These are phyloP conservation scores for Ascochyta fabae DNA, from an alignment of 2,329 filamentous ascomycete species.

Conservation along the genomic window DNA sequence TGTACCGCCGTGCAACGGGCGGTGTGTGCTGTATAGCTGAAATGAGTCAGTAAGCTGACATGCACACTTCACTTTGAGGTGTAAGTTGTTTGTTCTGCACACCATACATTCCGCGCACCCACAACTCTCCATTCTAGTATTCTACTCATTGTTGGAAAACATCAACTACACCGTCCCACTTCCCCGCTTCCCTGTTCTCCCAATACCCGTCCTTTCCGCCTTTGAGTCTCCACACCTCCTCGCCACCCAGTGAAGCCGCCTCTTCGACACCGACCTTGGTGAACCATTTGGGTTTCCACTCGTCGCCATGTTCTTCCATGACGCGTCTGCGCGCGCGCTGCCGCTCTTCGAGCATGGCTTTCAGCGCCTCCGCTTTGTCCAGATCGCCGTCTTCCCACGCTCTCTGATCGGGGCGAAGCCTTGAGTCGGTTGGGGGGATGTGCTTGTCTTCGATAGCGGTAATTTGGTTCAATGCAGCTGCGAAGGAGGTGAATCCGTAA, in stretches of 20 bases:
- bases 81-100: no score
- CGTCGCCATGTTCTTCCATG: slow-evolving; percentile 76
- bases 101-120: no score
- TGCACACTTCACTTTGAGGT: no score
- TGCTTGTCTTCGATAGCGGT: slow-evolving; percentile 77
- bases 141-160: slow-evolving; percentile 56
- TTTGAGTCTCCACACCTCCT: slow-evolving; percentile 69
- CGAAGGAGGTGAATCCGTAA: slow-evolving; percentile 89
- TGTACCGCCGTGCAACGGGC: no score
- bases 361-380: slow-evolving; percentile 83
- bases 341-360: slow-evolving; percentile 82
- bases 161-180: slow-evolving; percentile 66
- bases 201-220: slow-evolving; percentile 88
- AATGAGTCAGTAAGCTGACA: no score
- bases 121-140: no score
- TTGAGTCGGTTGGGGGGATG: slow-evolving; percentile 80
- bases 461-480: slow-evolving; percentile 84
- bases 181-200: slow-evolving; percentile 76
- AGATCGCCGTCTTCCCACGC: slow-evolving; percentile 81
- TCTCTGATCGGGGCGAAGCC: slow-evolving; percentile 86
- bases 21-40: no score
- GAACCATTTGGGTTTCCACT: slow-evolving; percentile 84
- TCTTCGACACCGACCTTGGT: slow-evolving; percentile 61
- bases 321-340: slow-evolving; percentile 77
- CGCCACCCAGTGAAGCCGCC: slow-evolving; percentile 43